Conservation (phyloP, 2,329 filamentous ascomycete genomes). For the Colletotrichum siamense region DNA sequence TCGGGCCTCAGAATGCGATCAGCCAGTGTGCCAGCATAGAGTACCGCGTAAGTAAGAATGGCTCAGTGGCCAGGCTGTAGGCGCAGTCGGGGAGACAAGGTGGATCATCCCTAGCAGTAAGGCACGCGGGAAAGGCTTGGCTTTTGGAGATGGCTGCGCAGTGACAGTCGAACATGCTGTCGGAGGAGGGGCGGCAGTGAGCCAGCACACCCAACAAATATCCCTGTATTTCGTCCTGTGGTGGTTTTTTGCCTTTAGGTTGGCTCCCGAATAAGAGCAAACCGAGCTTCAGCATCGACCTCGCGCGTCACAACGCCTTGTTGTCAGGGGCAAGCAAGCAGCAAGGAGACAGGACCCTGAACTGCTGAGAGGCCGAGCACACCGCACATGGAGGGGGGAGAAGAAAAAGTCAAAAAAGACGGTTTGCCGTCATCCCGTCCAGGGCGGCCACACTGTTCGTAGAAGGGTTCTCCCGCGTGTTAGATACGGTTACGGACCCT, state of each 20-base stretch:
- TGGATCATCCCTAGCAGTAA: neutral
- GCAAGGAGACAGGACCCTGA: conserved; percentile 7
- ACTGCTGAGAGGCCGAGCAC: neutral
- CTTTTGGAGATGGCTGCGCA: neutral
- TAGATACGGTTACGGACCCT: neutral
- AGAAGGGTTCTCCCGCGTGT: neutral
- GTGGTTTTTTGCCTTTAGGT: neutral
- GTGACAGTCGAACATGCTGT: neutral
- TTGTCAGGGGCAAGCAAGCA: neutral
- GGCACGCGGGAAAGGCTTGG: conserved; percentile 3
- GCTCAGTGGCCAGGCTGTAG: neutral
- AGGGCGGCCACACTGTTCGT: neutral
- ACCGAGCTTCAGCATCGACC: neutral
- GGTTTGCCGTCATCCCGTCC: neutral
- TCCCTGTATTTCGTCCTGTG: neutral
- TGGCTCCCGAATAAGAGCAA: neutral
- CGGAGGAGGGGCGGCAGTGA: neutral
- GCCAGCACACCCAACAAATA: neutral
- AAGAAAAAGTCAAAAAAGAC: neutral
- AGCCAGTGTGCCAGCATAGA: neutral
- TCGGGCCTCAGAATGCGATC: neutral
- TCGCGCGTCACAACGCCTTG: conserved; percentile 6
- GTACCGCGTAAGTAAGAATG: neutral
- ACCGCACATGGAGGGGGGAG: neutral
- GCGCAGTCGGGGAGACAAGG: neutral